Base-by-base conservation (phyloP, 208 protist genomes). In the Trypanosoma brucei region DNA sequence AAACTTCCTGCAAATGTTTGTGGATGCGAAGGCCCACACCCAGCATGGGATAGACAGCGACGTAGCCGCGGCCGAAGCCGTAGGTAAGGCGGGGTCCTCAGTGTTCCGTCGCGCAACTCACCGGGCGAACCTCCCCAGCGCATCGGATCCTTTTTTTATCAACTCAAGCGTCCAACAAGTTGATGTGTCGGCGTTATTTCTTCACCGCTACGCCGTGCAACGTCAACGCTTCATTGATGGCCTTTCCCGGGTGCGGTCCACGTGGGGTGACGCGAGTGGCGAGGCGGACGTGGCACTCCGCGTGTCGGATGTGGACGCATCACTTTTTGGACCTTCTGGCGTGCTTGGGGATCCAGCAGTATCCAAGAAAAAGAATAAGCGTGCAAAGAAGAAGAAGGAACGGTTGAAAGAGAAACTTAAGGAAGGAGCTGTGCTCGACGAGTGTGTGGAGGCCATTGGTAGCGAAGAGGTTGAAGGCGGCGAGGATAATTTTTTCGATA, bases 1-100 rank as follows among this genome's bases (percentile, higher is more conserved):
- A 33, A 93, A 94, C 68, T 96, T 96, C 67, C 69, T 93, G 14
- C 76, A 91, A 56, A 92, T 94, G 83, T 94, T 94, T 59, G 87
- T 94, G 1, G 87, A 96, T 57, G 86, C 83, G 33, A 93, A 87
- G 78, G 37, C 56, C 37, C 65, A 74, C 14, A 54, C 55, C 3
- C 84, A 86, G 57, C 69, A 48, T 13, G 54, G 53, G 3, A 55
- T 36, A 38, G 79, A 68, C 36, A n/a, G 30, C 30, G 50, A 54
- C 9, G 8, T 31, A 31, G 50, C 9, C 9, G 13, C 0, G 6
- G 51, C 51, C 35, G 70, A 59, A 30, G n/a, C 14, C 2, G 72
- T 61, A 39, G 76, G 76, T 51, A 68, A 57, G 14, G 79, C 75
- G 4, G 82, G 85, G 58, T 79, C 87, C 59, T 79, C 85, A 39